Percentiles rank a stretch among this genome's conserved stretches.
These are phyloP conservation scores for Solioccasus polychromus DNA, from an alignment of 768 basidiomycete genomes.

Conservation along the genomic window DNA sequence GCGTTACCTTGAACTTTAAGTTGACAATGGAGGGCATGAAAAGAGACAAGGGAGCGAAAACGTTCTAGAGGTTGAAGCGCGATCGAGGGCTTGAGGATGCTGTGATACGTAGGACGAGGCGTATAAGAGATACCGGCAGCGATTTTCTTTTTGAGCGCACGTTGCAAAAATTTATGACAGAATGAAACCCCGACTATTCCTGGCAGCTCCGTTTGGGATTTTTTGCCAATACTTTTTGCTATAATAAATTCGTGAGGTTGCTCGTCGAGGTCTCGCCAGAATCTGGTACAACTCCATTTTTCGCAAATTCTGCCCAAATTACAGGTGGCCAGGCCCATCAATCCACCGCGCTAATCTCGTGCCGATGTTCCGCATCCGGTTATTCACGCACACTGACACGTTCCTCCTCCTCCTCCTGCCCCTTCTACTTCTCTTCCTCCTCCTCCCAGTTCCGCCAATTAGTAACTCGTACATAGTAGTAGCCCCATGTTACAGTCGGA, in stretches of 20 bases:
- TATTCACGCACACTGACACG: no score
- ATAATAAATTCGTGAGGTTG: slow-evolving; percentile 14
- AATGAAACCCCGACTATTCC: slow-evolving; percentile 34
- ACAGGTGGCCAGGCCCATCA: slow-evolving; percentile 1
- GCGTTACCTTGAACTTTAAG: slow-evolving; percentile 74
- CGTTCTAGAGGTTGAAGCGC: slow-evolving; percentile 10
- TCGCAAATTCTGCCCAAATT: slow-evolving; percentile 10
- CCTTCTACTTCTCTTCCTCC: not conserved
- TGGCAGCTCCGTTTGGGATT: slow-evolving; percentile 26
- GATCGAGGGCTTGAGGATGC: slow-evolving; percentile 15
- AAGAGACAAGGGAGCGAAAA: not conserved
- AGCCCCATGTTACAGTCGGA: not conserved
- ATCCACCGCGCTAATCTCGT: slow-evolving; percentile 16
- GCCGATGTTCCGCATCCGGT: slow-evolving; percentile 21
- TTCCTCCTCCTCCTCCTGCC: not conserved
- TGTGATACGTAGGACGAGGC: slow-evolving; percentile 10
- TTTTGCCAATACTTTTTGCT: slow-evolving; percentile 11
- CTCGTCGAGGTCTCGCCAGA: slow-evolving; percentile 19
- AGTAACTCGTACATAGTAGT: no score
- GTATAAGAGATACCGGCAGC: slow-evolving; percentile 28
- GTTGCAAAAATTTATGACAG: slow-evolving; percentile 27
- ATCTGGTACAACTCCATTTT: slow-evolving; percentile 11
- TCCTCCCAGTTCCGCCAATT: not conserved
- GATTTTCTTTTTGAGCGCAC: slow-evolving; percentile 20
- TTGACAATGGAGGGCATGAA: slow-evolving; percentile 79